Evolutionary conservation across 331 rosid genomes (phyloP), one percentile per base, ranked within the genome.

Genomic region (Rhamnella rubrinervis): DNA sequence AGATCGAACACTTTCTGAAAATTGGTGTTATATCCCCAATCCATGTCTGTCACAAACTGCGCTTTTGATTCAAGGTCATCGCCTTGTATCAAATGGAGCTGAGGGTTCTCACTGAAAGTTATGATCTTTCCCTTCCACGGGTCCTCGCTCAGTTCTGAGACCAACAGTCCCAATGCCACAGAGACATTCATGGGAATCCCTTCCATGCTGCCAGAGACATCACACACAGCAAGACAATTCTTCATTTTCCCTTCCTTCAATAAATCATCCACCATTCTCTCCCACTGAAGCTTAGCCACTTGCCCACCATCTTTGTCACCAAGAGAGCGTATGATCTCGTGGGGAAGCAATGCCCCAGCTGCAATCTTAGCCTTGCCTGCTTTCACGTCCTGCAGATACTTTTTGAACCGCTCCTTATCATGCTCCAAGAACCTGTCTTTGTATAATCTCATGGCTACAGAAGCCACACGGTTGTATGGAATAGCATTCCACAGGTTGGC

Each of bases 111-210:
- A 31, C 88, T 81, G 70, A 91, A 88, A 0, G 87, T 84, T 26
- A 91, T 55, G 41, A 86, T 73, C 78, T 86, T 82, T 49, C 96
- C 91, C 21, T 84, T 84, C 97, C 96, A 91, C 8, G 93, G 96
- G 1, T 86, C 96, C 19, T 79, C 91, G 53, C 80, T 77, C 77
- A 86, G 57, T 66, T 91, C 97, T 8, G 97, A 88, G 5, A 86
- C 87, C 85, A 91, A 58, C 44, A 91, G 14, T 19, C 92, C 95
- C 75, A 86, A 58, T 38, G 92, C 92, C 46, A 87, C 80, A 3
- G 61, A 61, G 5, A 86, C 90, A 20, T 86, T 81, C 87, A 90
- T 84, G 0, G 92, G 90, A 14, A 31, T 59, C 61, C 97, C 97
- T 0, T 0, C 0, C 95, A 90, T 90, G 63, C 92, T 85, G 28